Conservation (phyloP, 2,329 filamentous ascomycete species). For the Cytospora schulzeri region DNA sequence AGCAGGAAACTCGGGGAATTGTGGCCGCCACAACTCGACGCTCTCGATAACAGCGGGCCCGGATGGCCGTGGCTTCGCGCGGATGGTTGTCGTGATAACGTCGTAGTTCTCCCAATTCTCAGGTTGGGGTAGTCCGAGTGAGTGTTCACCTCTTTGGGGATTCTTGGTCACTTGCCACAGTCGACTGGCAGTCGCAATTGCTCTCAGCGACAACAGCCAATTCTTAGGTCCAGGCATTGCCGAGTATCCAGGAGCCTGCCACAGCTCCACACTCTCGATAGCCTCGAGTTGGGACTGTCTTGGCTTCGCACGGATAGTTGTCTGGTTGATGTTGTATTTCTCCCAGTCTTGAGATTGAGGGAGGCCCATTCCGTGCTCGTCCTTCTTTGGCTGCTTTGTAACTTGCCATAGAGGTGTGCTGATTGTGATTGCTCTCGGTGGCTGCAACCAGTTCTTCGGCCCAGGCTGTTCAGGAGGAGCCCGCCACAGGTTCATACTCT, state of each 20-base stretch:
- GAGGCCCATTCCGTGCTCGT: slow-evolving; percentile 32
- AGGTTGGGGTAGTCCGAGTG: slow-evolving; percentile 27
- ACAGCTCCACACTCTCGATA: slow-evolving; percentile 43
- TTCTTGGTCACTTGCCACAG: slow-evolving; percentile 21
- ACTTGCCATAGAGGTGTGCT: neutral
- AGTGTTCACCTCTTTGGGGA: slow-evolving; percentile 17
- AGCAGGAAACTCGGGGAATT: neutral
- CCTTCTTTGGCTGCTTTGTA: neutral
- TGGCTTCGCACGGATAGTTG: slow-evolving; percentile 35
- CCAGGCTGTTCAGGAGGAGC: slow-evolving; percentile 6
- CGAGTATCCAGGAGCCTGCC: slow-evolving; percentile 31
- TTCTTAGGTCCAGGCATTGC: slow-evolving; percentile 9
- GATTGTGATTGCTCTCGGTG: neutral
- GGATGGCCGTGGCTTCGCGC: slow-evolving; percentile 31
- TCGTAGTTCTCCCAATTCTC: slow-evolving; percentile 27
- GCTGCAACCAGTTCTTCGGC: slow-evolving; percentile 7
- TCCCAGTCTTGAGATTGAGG: slow-evolving; percentile 43
- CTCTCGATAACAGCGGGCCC: slow-evolving; percentile 31
- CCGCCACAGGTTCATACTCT: slow-evolving; percentile 43
- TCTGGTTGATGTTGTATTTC: slow-evolving; percentile 36
- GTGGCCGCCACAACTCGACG: slow-evolving; percentile 30
- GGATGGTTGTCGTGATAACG: slow-evolving; percentile 17
- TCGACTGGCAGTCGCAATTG: neutral
- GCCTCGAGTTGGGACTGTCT: slow-evolving; percentile 34
- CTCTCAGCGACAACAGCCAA: slow-evolving; percentile 2